Percentiles rank a stretch among this genome's conserved stretches.
Evolutionary conservation across 192 early-diverging fungal genomes (phyloP).

Genomic region (Coemansia biformis): DNA sequence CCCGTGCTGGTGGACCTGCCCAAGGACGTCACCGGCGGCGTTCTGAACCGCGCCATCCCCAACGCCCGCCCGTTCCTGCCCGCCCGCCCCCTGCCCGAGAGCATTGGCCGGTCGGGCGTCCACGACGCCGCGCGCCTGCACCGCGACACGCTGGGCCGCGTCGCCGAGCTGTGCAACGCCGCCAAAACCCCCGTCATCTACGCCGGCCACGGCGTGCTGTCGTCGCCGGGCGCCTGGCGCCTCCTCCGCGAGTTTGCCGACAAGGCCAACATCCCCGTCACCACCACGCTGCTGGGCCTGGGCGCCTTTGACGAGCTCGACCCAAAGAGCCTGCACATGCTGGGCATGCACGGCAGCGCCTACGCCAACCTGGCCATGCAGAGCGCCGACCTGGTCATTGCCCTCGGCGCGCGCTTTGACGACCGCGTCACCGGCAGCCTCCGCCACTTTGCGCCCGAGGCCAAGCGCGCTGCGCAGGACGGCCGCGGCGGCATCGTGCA

Average conservation of each 20-base stretch:
- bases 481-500: slow-evolving; percentile 94
- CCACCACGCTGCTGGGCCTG: slow-evolving; percentile 89
- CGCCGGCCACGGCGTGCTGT: slow-evolving; percentile 88
- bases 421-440: slow-evolving; percentile 95
- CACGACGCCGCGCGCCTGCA: slow-evolving; percentile 53
- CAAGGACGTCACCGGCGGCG: slow-evolving; percentile 93
- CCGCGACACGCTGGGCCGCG: slow-evolving; percentile 57
- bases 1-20: slow-evolving; percentile 97
- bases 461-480: slow-evolving; percentile 77
- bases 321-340: slow-evolving; percentile 89
- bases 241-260: slow-evolving; percentile 79
- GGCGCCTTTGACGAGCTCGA: slow-evolving; percentile 92
- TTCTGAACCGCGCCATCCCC: slow-evolving; percentile 79
- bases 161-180: slow-evolving; percentile 78
- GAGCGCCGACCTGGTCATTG: slow-evolving; percentile 88
- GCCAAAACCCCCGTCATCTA: slow-evolving; percentile 92
- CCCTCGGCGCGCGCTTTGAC: slow-evolving; percentile 96
- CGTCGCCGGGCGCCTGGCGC: slow-evolving; percentile 73
- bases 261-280: slow-evolving; percentile 91
- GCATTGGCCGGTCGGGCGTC: slow-evolving; percentile 51
- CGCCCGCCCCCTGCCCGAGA: slow-evolving; percentile 55
- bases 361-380: slow-evolving; percentile 99
- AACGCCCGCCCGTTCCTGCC: slow-evolving; percentile 65
- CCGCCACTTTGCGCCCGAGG: slow-evolving; percentile 89
- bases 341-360: slow-evolving; percentile 97